Conservation (phyloP, 345 rosid genomes). For the Salix caprea region DNA sequence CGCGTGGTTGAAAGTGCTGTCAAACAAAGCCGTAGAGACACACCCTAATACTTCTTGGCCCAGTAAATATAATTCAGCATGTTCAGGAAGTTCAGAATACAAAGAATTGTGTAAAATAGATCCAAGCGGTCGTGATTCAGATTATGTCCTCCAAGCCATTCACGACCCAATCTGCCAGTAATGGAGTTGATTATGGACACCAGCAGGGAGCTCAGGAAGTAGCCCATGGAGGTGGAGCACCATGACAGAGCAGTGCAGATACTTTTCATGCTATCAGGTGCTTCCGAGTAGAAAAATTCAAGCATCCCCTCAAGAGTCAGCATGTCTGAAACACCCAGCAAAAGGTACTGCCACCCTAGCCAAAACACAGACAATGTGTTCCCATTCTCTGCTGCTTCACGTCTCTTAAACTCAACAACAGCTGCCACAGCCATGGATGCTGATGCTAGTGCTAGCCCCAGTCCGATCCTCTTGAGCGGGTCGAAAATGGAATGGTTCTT, state of each 20-base stretch:
- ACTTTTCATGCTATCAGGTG: slow-evolving; percentile 49
- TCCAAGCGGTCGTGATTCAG: slow-evolving; percentile 40
- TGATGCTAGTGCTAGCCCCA: slow-evolving; percentile 44
- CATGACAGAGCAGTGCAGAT: slow-evolving; percentile 50
- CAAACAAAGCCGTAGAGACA: too few species aligned
- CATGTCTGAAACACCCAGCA: slow-evolving; percentile 52
- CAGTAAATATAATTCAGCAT: slow-evolving; percentile 35
- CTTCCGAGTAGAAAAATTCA: slow-evolving; percentile 56
- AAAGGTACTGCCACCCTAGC: slow-evolving; percentile 46
- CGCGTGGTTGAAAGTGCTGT: too few species aligned
- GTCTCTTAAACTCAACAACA: slow-evolving; percentile 39
- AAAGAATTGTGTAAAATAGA: slow-evolving; percentile 39
- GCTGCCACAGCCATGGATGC: slow-evolving; percentile 53
- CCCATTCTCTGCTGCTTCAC: slow-evolving; percentile 13
- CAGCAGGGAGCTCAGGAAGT: slow-evolving; percentile 46
- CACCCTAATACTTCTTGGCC: slow-evolving; percentile 24
- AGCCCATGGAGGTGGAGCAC: slow-evolving; percentile 54
- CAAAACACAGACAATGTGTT: slow-evolving; percentile 43
- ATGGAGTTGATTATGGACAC: slow-evolving; percentile 32
- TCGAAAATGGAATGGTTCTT: slow-evolving; percentile 16
- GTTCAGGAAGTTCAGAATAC: slow-evolving; percentile 45
- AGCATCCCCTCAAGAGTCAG: slow-evolving; percentile 61
- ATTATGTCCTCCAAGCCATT: slow-evolving; percentile 48
- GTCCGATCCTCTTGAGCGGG: slow-evolving; percentile 45
- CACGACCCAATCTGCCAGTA: slow-evolving; percentile 26